Evolutionary conservation across 495 filamentous ascomycete species (phyloP).

Genomic region (Penicillium samsonianum): DNA sequence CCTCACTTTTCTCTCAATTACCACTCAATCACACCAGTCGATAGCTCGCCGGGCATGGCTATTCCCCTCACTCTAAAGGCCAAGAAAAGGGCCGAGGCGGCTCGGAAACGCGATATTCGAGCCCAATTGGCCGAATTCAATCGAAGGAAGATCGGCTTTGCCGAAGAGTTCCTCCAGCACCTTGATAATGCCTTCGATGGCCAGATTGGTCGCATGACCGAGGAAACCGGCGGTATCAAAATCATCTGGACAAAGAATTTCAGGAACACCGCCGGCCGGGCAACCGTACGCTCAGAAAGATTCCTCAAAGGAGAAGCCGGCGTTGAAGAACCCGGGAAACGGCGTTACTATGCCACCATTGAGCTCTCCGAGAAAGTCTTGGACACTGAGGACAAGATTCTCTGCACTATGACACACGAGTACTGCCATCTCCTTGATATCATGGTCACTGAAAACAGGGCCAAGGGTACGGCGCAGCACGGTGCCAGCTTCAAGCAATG

Average conservation of each 20-base stretch:
- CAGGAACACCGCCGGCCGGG: constrained; percentile 82
- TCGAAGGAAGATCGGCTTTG: constrained; percentile 62
- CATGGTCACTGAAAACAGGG: constrained; percentile 68
- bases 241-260: constrained; percentile 85
- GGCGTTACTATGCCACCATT: constrained; percentile 69
- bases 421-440: constrained; percentile 93
- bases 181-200: constrained; percentile 70
- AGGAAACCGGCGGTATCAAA: constrained; percentile 71
- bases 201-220: constrained; percentile 59
- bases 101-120: constrained; percentile 44
- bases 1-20: not conserved
- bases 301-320: not conserved
- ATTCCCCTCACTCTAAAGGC: constrained; percentile 24
- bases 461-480: constrained; percentile 61
- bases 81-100: constrained; percentile 44
- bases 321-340: not conserved
- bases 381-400: constrained; percentile 69
- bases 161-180: constrained; percentile 66
- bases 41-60: constrained; percentile 11
- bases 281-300: constrained; percentile 30
- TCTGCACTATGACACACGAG: constrained; percentile 89
- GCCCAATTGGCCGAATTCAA: constrained; percentile 66
- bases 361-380: constrained; percentile 89
- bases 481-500: constrained; percentile 80
- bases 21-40: not conserved